Evolutionary conservation across 169 alveolate genomes (phyloP).

Genomic region (Toxoplasma gondii): DNA sequence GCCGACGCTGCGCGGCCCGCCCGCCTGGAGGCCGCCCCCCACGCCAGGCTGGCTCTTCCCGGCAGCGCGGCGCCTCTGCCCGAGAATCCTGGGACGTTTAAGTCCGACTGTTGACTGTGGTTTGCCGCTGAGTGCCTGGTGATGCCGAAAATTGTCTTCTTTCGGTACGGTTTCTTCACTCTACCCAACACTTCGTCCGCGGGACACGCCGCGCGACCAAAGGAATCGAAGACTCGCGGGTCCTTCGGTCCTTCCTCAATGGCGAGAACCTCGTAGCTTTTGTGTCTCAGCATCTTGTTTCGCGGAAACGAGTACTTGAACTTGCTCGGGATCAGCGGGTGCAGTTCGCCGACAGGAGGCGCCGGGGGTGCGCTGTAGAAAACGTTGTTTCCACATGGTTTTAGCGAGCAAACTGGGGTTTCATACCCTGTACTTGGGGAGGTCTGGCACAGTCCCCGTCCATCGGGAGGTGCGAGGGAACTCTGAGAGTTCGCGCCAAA

Average conservation of each 20-base stretch:
- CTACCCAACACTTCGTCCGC: background rate
- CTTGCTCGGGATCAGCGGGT: conserved; percentile 51
- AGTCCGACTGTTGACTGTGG: background rate
- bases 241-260: conserved; percentile 22
- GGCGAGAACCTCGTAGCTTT: conserved; percentile 54
- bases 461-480: background rate
- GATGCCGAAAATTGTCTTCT: conserved; percentile 43
- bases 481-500: background rate
- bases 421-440: too few species aligned
- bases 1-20: background rate
- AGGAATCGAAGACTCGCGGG: background rate
- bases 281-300: conserved; percentile 22
- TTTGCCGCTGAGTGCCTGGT: background rate
- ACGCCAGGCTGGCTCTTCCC: too few species aligned
- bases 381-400: too few species aligned
- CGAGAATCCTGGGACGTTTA: background rate
- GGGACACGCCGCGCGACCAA: background rate
- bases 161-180: conserved; percentile 33
- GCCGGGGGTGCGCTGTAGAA: background rate
- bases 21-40: background rate
- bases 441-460: too few species aligned
- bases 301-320: conserved; percentile 45
- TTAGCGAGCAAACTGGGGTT: too few species aligned
- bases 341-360: background rate
- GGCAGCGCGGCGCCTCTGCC: background rate